These are phyloP conservation scores for Malbranchea cinnamomea DNA, from an alignment of 2,329 filamentous ascomycete species.

Conservation along the genomic window DNA sequence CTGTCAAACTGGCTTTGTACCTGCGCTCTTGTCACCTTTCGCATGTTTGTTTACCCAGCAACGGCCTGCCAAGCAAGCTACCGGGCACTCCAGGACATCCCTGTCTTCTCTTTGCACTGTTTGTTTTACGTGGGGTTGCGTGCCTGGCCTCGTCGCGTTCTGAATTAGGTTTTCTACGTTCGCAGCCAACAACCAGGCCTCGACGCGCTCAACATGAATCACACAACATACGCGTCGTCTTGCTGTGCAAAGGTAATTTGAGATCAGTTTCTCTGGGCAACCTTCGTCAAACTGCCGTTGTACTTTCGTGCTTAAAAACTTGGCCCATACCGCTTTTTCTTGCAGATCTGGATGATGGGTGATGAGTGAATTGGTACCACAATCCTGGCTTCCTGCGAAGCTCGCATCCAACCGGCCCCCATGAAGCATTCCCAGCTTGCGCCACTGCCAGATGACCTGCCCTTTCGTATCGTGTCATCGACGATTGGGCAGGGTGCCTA, in stretches of 20 bases:
- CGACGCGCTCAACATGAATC: constrained; percentile 2
- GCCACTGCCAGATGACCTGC: constrained; percentile 67
- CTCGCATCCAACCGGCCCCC: not conserved
- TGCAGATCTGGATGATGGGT: too few relatives aligned
- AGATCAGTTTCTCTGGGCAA: too few relatives aligned
- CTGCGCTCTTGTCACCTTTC: too few relatives aligned
- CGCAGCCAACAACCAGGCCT: not conserved
- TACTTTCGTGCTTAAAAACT: too few relatives aligned
- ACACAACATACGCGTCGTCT: constrained; percentile 6
- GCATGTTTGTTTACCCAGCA: constrained; percentile 11
- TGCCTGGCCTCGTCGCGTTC: not conserved
- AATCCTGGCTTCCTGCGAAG: not conserved
- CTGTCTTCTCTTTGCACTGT: not conserved
- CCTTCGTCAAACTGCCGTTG: too few relatives aligned
- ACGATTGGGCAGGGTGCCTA: constrained; percentile 95
- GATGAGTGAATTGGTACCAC: constrained; percentile 2
- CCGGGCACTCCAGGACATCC: not conserved
- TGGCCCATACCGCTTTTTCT: too few relatives aligned
- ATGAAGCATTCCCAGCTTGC: constrained; percentile 73
- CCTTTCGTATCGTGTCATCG: constrained; percentile 88
- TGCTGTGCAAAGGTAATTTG: too few relatives aligned
- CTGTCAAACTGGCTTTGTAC: too few relatives aligned
- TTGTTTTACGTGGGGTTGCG: too few relatives aligned
- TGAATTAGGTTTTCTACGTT: not conserved
- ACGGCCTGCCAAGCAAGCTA: constrained; percentile 4